These are phyloP conservation scores for Pseudogymnoascus verrucosus DNA, from an alignment of 2,329 filamentous ascomycete species.

Conservation along the genomic window DNA sequence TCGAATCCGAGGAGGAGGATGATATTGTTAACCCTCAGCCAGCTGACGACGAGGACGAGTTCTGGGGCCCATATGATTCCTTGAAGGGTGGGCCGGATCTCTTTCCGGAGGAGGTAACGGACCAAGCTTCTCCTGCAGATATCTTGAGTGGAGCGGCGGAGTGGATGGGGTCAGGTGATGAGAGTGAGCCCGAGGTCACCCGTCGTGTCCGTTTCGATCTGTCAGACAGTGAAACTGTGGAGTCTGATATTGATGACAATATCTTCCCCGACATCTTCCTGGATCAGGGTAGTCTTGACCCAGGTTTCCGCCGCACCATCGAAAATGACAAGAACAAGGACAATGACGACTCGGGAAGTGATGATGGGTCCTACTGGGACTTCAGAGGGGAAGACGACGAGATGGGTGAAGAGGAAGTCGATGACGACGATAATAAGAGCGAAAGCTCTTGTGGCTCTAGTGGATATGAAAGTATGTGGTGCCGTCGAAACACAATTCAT, in stretches of 20 bases:
- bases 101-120: conserved; percentile 31
- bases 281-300: conserved; percentile 64
- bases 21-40: conserved; percentile 29
- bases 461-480: conserved; percentile 50
- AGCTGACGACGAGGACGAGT: conserved; percentile 33
- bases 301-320: conserved; percentile 64
- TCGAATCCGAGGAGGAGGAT: conserved; percentile 41
- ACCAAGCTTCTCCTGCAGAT: conserved; percentile 15
- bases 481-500: conserved; percentile 18
- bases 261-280: conserved; percentile 75
- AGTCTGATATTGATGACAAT: conserved; percentile 46
- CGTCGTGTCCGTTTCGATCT: conserved; percentile 66
- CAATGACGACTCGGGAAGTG: conserved; percentile 14
- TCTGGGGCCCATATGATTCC: conserved; percentile 44
- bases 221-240: conserved; percentile 57
- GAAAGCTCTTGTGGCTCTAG: conserved; percentile 34
- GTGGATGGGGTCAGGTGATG: conserved; percentile 14
- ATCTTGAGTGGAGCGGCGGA: conserved; percentile 13
- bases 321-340: conserved; percentile 55
- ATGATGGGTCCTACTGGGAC: conserved; percentile 22
- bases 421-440: conserved; percentile 26
- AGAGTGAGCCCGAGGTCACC: conserved; percentile 10
- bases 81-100: conserved; percentile 29
- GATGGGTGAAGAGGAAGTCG: conserved; percentile 35
- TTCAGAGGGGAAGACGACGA: conserved; percentile 15